Evolutionary conservation across 129 eudicot species (phyloP).

Genomic region (Glebionis coronaria): DNA sequence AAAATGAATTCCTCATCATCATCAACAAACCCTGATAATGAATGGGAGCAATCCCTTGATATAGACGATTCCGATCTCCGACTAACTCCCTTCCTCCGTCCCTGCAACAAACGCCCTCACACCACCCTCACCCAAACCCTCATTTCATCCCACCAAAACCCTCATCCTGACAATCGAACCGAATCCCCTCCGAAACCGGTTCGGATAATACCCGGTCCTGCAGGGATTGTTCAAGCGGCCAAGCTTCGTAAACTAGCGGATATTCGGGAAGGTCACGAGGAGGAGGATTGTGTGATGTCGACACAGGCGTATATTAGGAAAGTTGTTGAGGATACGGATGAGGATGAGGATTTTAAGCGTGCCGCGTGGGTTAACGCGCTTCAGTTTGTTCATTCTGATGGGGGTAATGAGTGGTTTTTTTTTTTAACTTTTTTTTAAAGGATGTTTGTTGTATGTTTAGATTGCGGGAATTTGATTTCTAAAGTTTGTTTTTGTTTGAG

Average conservation of each 20-base stretch:
- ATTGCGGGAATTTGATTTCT: background rate
- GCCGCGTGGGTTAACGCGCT: conserved; percentile 63
- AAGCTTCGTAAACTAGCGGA: conserved; percentile 45
- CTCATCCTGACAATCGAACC: conserved; percentile 4
- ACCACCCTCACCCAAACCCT: conserved; percentile 15
- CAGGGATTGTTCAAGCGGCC: conserved; percentile 66
- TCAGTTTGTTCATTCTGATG: conserved; percentile 33
- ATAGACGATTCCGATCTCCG: too few relatives aligned
- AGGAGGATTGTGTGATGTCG: conserved; percentile 32
- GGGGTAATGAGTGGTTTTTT: background rate
- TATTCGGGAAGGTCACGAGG: conserved; percentile 3
- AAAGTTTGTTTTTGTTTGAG: background rate
- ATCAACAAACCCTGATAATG: too few relatives aligned
- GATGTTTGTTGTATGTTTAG: too few relatives aligned
- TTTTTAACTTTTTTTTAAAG: background rate
- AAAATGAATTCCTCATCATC: too few relatives aligned
- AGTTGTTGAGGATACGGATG: conserved; percentile 42
- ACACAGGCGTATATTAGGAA: conserved; percentile 66
- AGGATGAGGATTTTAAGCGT: conserved; percentile 54
- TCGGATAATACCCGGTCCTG: conserved; percentile 69
- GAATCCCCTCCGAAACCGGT: conserved; percentile 1
- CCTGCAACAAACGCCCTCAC: background rate
- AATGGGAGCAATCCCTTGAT: too few relatives aligned
- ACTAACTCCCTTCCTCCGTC: too few relatives aligned
- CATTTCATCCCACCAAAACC: conserved; percentile 17